Conservation (phyloP, 441 rosid species). For the Viola pubescens region DNA sequence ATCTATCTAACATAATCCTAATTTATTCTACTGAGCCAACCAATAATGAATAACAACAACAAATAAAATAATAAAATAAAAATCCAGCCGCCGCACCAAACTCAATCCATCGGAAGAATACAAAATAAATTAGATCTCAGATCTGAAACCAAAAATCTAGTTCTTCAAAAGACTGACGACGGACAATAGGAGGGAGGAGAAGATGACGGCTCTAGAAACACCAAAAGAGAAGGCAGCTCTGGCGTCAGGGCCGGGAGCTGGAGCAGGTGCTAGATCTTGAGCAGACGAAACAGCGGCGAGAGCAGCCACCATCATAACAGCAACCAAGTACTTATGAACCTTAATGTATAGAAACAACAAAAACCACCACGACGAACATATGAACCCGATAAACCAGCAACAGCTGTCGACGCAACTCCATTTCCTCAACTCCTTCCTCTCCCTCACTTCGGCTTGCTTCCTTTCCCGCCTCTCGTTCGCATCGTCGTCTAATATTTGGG, state of each 20-base stretch:
- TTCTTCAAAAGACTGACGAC: neutral
- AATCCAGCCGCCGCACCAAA: neutral
- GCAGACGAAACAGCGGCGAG: neutral
- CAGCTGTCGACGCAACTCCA: slow-evolving; percentile 40
- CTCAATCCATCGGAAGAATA: neutral
- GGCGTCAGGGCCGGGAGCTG: neutral
- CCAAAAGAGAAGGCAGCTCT: neutral
- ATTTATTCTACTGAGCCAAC: too few species aligned
- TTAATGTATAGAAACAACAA: slow-evolving; percentile 33
- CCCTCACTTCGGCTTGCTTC: slow-evolving; percentile 11
- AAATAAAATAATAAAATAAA: too few species aligned
- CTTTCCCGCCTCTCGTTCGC: slow-evolving; percentile 9
- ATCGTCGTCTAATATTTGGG: slow-evolving; percentile 13
- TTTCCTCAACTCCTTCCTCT: slow-evolving; percentile 13
- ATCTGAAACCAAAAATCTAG: neutral
- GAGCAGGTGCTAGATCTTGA: neutral
- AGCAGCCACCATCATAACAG: neutral
- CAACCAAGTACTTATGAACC: too few species aligned
- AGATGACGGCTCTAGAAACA: neutral
- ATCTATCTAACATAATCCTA: too few species aligned
- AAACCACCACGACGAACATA: slow-evolving; percentile 48
- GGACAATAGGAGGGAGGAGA: neutral
- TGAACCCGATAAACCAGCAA: slow-evolving; percentile 43
- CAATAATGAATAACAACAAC: too few species aligned
- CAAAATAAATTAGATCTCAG: neutral